Evolutionary conservation across 2,329 filamentous ascomycete genomes (phyloP), one percentile per base, ranked within the genome.

Genomic region (Colletotrichum liaoningense): DNA sequence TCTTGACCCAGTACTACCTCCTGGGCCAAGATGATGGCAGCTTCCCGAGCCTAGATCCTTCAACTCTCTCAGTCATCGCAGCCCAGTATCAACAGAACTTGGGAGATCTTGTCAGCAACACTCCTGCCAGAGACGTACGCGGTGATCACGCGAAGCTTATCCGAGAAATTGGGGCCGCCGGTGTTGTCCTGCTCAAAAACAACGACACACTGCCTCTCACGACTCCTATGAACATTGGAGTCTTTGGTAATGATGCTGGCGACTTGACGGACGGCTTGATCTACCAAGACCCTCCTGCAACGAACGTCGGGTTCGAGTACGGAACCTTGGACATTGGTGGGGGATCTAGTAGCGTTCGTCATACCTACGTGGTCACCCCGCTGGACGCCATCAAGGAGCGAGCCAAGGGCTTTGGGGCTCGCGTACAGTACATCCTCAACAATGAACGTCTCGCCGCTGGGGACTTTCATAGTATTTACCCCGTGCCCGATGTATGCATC

Each of bases 171-270:
- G 87, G 91, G 75, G 86, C 80, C 12, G 80, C 82, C 11, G 81
- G 80, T 72, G 92, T 89, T 7, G 90, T 95, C 14, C 86, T 96
- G 1, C 84, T 96, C 70, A 96, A 95, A 86, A 95, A 95, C 82
- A 82, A 81, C 8, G 85, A 89, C 7, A 88, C 91, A 77, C 11
- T 91, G 88, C 5, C 90, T 90, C 79, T 91, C 89, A 9, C 90
- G 84, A 76, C 79, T 86, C 65, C 82, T 87, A 92, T 78, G 79
- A 35, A 49, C n/a, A 52, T 73, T 19, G 66, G 54, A 0, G 54
- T 73, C 24, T 69, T 73, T 12, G 71, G 71, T 0, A 66, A 73
- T 28, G 71, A 60, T n/a, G 71, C 71, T 19, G 88, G 26, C 9
- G 24, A 68, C 16, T 33, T 57, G 28, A 38, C 30, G 0, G 35